phyloP scores from a whole-genome alignment of 257 asterid genomes.

The Gardenia jasminoides region DNA sequence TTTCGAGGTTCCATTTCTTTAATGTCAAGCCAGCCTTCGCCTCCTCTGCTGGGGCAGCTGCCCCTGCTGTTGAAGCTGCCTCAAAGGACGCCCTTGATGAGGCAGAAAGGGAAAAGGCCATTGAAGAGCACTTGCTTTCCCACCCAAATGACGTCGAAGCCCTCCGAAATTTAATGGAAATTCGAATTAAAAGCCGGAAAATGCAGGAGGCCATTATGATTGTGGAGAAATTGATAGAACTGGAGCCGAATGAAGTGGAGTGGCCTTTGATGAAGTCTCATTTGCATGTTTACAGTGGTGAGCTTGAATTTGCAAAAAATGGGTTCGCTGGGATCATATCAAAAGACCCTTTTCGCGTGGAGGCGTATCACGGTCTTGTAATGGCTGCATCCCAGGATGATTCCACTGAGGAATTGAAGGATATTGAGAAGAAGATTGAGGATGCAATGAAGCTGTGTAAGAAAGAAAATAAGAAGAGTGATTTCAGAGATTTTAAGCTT shows the following conservation, averaged over 20 bases:
- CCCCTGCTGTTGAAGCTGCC: slow-evolving; percentile 26
- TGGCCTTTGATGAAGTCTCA: slow-evolving; percentile 90
- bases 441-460: slow-evolving; percentile 59
- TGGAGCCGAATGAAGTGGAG: slow-evolving; percentile 73
- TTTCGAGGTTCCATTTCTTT: slow-evolving; percentile 15
- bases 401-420: slow-evolving; percentile 40
- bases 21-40: slow-evolving; percentile 28
- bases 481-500: slow-evolving; percentile 76
- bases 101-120: slow-evolving; percentile 46
- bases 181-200: slow-evolving; percentile 54
- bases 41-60: slow-evolving; percentile 3
- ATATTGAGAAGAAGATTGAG: slow-evolving; percentile 45
- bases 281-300: slow-evolving; percentile 52
- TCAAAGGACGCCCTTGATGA: slow-evolving; percentile 27
- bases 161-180: slow-evolving; percentile 63
- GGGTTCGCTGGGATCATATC: slow-evolving; percentile 60
- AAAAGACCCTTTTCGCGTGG: slow-evolving; percentile 72
- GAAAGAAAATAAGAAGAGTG: slow-evolving; percentile 49
- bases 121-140: slow-evolving; percentile 47
- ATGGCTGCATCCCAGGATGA: slow-evolving; percentile 69
- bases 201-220: slow-evolving; percentile 57
- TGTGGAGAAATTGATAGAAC: slow-evolving; percentile 49
- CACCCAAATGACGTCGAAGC: slow-evolving; percentile 56
- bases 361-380: slow-evolving; percentile 89
- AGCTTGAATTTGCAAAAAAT: slow-evolving; percentile 50